Base-by-base conservation (phyloP, 2,329 filamentous ascomycete species). In the Curvularia spicifera region DNA sequence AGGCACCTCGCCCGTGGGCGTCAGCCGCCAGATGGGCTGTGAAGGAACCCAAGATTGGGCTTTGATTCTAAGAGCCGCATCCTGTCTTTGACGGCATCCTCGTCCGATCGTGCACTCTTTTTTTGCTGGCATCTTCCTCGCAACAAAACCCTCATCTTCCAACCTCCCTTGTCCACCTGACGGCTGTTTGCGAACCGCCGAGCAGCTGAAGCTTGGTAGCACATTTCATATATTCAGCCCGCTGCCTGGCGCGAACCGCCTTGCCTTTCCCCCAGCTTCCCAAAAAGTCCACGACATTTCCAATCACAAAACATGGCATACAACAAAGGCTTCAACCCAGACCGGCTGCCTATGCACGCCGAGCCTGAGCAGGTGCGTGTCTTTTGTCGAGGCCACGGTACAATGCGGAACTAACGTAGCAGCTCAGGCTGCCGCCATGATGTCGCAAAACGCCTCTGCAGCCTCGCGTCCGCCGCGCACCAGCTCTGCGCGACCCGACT, bases 301-400 rank as follows among this genome's bases (percentile, higher is more conserved):
- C 15, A 24, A 24, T 24, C 42, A 18, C 40, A 18, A 35, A 65
- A 60, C 28, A 98, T 98, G 94, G 94, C 94, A 56, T 98, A 98
- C 84, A 96, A 96, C 80, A 88, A 88, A 77, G 87, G 89, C 55
- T 95, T 93, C 82, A 96, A 99, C 78, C 93, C 93, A 33, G 94
- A 99, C 82, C 91, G 93, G 75, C 87, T 99, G 64, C 94, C 94
- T 75, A 92, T 92, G 90, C 90, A 92, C 75, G 89, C 89, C 60
- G 89, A 93, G 78, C 90, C 90, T 43, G 89, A 92, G 66, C 82
- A 86, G 78, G 87, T 89, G 81, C 56, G 18, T 18, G 70, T 68
- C 79, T 79, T 31, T 31, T 69, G 2, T 5, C 9, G 9, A 22
- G 7, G 31, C 18, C n/a, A 26, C 31, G 18, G 12, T 33, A 51